Conservation (phyloP, 2,329 filamentous ascomycete species). For the Biscogniauxia marginata region DNA sequence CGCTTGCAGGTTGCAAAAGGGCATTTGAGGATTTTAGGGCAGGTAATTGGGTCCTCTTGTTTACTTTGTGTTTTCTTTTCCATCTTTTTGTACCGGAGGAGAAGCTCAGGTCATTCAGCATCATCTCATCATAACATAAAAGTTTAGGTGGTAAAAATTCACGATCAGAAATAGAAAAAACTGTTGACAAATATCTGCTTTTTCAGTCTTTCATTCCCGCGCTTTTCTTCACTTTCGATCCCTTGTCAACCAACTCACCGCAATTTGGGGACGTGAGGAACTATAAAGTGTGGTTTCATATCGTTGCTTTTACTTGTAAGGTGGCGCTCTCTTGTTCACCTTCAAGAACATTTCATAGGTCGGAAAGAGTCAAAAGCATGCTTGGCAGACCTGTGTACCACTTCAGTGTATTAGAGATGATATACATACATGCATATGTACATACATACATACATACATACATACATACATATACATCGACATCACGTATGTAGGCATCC, state of each 20-base stretch:
- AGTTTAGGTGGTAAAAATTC: background rate
- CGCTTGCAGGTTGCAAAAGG: background rate
- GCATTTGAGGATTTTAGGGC: background rate
- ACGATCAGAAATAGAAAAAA: background rate
- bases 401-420: background rate
- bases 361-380: background rate
- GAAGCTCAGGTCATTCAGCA: background rate
- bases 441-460: background rate
- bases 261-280: background rate
- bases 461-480: background rate
- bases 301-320: background rate
- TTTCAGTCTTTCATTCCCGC: background rate
- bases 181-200: background rate
- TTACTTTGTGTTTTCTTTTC: background rate
- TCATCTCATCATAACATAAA: background rate
- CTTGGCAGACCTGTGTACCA: background rate
- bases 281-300: background rate
- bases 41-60: background rate
- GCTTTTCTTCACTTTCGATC: background rate
- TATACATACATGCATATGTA: background rate
- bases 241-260: background rate
- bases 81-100: background rate
- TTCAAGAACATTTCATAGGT: background rate
- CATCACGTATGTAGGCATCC: background rate
- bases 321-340: too few relatives aligned